These are phyloP conservation scores for Polygonum aviculare DNA, from an alignment of 148 eudicot genomes.

Conservation along the genomic window DNA sequence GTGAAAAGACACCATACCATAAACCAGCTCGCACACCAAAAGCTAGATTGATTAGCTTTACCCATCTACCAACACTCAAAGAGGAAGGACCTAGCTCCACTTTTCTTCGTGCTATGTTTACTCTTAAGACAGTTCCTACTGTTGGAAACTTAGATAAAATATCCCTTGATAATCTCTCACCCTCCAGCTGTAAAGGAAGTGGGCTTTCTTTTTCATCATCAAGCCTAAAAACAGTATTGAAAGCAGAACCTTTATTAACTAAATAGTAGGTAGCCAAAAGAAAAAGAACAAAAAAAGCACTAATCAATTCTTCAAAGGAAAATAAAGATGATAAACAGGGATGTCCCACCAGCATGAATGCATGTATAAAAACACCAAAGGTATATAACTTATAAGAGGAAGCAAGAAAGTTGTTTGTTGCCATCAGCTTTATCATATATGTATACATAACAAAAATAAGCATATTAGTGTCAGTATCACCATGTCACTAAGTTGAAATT, in stretches of 20 bases:
- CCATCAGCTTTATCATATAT: not conserved
- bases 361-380: not conserved
- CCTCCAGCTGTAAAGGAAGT: conserved; percentile 52
- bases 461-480: not conserved
- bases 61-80: conserved; percentile 59
- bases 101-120: conserved; percentile 29
- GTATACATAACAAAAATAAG: not conserved
- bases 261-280: not conserved
- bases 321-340: not conserved
- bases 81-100: conserved; percentile 45
- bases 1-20: conserved; percentile 61
- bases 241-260: not conserved
- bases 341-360: not conserved
- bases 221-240: conserved; percentile 31
- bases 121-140: conserved; percentile 70
- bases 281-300: not conserved
- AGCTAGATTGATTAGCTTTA: conserved; percentile 37
- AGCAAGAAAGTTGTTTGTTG: not conserved
- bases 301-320: not conserved
- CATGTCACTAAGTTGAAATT: not conserved
- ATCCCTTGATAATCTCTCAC: conserved; percentile 50
- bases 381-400: not conserved
- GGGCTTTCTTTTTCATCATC: conserved; percentile 52
- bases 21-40: conserved; percentile 37
- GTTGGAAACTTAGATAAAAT: conserved; percentile 49